A percentile compares a stretch with the other conserved stretches of the same genome.
These are phyloP conservation scores for Straminergon stramineum DNA, from an alignment of 225 moss, liverwort and hornwort species.

Conservation along the genomic window DNA sequence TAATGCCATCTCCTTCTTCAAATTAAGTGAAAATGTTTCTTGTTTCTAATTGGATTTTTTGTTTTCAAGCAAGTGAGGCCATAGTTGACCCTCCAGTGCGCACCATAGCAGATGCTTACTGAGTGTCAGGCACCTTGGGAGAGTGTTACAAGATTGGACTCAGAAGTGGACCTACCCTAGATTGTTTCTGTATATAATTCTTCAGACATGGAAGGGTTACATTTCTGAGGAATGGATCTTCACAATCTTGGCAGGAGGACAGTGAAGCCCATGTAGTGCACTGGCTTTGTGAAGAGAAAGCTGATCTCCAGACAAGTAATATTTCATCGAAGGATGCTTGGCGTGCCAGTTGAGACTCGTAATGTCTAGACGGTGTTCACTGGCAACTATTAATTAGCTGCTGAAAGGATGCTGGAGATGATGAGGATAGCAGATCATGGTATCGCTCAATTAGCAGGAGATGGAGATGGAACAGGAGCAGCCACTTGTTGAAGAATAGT, in stretches of 20 bases:
- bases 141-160: background rate
- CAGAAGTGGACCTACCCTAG: background rate
- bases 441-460: constrained; percentile 4
- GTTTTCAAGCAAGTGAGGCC: background rate
- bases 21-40: background rate
- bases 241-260: constrained; percentile 4
- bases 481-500: constrained; percentile 14
- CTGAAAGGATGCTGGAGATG: background rate
- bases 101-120: background rate
- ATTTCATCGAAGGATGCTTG: background rate
- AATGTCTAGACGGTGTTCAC: background rate
- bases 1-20: background rate
- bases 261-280: background rate
- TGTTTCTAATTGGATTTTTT: background rate
- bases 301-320: background rate
- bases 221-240: background rate
- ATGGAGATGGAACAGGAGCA: constrained; percentile 27
- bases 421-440: constrained; percentile 6
- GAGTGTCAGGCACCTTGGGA: background rate
- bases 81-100: background rate
- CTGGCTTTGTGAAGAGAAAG: background rate
- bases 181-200: background rate
- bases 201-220: background rate
- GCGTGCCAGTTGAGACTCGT: background rate
- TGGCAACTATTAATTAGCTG: background rate